A percentile compares a stretch with the other conserved stretches of the same genome.
phyloP scores from a whole-genome alignment of 129 eudicot species.

The Arctium minus region DNA sequence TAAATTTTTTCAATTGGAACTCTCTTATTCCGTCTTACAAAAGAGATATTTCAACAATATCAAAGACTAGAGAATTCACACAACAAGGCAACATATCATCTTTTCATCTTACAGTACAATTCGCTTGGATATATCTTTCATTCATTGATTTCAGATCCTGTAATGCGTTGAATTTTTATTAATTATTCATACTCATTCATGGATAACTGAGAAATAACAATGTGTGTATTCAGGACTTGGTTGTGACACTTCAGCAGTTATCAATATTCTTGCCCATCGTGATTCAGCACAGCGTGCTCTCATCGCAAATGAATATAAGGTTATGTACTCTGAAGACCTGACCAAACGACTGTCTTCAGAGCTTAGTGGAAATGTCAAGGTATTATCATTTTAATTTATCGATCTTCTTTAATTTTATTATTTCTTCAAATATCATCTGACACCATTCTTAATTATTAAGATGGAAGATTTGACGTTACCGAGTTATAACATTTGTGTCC shows the following conservation, averaged over 20 bases:
- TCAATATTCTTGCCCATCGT: slow-evolving; percentile 82
- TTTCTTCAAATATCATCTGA: not conserved
- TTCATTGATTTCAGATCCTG: not conserved
- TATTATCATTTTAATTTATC: slow-evolving; percentile 6
- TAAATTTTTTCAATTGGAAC: too few relatives aligned
- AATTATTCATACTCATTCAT: not conserved
- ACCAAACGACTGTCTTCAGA: slow-evolving; percentile 61
- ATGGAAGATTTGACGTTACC: not conserved
- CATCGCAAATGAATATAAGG: slow-evolving; percentile 66
- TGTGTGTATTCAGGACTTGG: slow-evolving; percentile 62
- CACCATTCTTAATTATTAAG: not conserved
- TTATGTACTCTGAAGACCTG: slow-evolving; percentile 63
- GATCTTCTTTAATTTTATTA: not conserved
- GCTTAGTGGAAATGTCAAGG: slow-evolving; percentile 74
- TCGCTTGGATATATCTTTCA: not conserved
- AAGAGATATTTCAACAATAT: not conserved
- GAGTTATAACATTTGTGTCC: not conserved
- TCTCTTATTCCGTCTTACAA: not conserved
- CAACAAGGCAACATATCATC: not conserved
- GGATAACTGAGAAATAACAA: not conserved
- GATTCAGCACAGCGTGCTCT: slow-evolving; percentile 77
- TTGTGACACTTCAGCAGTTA: slow-evolving; percentile 69
- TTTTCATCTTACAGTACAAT: not conserved
- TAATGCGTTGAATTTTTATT: not conserved
- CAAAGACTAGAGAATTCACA: too few relatives aligned